Evolutionary conservation across 2,329 filamentous ascomycete species (phyloP), one percentile per base, ranked within the genome.

Genomic region (Aaosphaeria pasadenensis): DNA sequence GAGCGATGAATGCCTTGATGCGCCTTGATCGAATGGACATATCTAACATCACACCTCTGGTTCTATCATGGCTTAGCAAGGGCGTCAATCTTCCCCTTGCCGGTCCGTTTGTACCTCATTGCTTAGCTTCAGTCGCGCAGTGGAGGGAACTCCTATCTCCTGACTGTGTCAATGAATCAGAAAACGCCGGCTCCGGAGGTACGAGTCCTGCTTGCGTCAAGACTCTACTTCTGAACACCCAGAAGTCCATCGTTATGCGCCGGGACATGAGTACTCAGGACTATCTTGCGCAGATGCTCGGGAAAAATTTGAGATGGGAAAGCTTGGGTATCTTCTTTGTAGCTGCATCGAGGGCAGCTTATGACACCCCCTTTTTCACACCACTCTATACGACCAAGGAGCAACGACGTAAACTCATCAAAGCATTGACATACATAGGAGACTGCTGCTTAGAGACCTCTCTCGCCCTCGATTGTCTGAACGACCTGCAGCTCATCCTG

Each of bases 401-500:
- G 11, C 11, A 41, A 41, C 39, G 39, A 9, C 24, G 17, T 9
- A 24, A 41, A 11, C 11, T 41, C 24, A 11, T 9, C 11, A 41
- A 24, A 11, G 11, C 24, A 9, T 11, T 17, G 7, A 41, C 17
- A 24, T 28, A 9, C 7, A 9, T 11, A 9, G 17, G 7, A 9
- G 39, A 41, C 17, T 17, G 17, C 9, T 11, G 11, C 9, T 28
- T 41, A 24, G 39, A 41, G 9, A 41, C 24, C 11, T 41, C 11
- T 11, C 39, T 41, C 7, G 9, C 39, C 11, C 39, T 41, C 24
- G 39, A 41, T 17, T 71, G 57, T 47, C 39, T 78, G 31, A 76
- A 77, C 46, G 73, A 77, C 52, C 53, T 77, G 29, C 74, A 77
- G 46, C 58, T 77, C 4, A 51, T 75, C 45, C 39, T 39, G 46